Percentiles rank a stretch among this genome's conserved stretches.
Conservation (phyloP, 768 basidiomycete species). For the Boletus sp. region DNA sequence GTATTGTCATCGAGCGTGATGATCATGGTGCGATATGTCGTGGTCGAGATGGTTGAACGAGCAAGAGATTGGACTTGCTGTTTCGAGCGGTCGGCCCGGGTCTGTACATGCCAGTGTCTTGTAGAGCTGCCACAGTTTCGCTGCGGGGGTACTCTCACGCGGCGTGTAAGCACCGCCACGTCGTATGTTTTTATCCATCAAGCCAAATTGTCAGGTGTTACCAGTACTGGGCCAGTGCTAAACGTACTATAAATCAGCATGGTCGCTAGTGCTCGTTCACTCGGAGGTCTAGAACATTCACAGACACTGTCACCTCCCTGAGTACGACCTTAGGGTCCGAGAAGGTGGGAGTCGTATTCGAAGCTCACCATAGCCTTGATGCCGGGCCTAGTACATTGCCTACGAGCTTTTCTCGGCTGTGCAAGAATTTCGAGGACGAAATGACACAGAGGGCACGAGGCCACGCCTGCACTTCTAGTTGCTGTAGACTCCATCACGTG, state of each 20-base stretch:
- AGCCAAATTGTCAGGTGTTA: too few species aligned
- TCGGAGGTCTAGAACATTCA: too few species aligned
- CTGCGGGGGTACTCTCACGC: neutral
- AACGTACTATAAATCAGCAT: too few species aligned
- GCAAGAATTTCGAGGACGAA: neutral
- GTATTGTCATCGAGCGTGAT: neutral
- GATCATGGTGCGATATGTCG: slow-evolving; percentile 4
- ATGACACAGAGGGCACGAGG: neutral
- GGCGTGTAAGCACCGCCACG: too few species aligned
- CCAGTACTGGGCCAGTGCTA: too few species aligned
- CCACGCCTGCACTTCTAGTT: neutral
- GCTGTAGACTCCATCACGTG: slow-evolving; percentile 9
- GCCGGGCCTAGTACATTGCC: neutral
- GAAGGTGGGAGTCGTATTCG: neutral
- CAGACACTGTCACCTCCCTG: too few species aligned
- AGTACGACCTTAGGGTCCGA: too few species aligned
- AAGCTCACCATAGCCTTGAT: neutral
- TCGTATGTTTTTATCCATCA: too few species aligned
- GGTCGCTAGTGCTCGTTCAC: too few species aligned
- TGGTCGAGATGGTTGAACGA: too few species aligned
- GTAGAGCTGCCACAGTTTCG: neutral
- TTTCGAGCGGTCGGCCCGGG: too few species aligned
- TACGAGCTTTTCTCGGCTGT: neutral
- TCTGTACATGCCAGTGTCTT: too few species aligned
- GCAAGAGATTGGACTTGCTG: neutral